Evolutionary conservation across 2,329 filamentous ascomycete species (phyloP), one percentile per base, ranked within the genome.

Genomic region (Aspergillus neoniger): DNA sequence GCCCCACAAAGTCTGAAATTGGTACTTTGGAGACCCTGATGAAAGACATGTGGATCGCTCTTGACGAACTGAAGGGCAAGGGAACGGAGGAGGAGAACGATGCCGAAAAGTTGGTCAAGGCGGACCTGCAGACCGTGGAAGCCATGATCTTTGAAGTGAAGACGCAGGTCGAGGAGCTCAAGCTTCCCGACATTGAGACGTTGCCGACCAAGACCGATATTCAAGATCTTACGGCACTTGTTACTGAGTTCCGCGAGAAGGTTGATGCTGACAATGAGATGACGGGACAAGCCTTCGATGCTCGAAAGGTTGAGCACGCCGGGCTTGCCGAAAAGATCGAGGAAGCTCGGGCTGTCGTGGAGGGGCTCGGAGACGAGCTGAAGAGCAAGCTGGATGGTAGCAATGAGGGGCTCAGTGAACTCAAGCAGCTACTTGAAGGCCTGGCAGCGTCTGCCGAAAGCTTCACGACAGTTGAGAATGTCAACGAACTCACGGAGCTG

Each of bases 61-160:
- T 97, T 19, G 91, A 96, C 56, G 92, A 96, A 72, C 83, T 89
- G 70, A 80, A 78, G 60, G 73, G 71, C 68, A 73, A 72, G 60
- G 70, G 76, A 68, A 70, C 81, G 60, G 77, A 80, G 58, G 77
- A 79, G 8, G 80, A 81, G n/a, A 79, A 81, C 2, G 75, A 77
- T 10, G 70, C 74, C 1, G 87, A 90, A 39, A 87, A 85, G 67
- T 84, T 94, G 23, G 90, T 88, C 53, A 96, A 96, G 78, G 86
- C 87, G 0, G 91, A 97, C 67, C 81, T 96, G 4, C 91, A 95
- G 64, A 86, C 91, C 1, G 85, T 98, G 7, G 91, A 92, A 65
- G 84, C 91, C 0, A 84, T 94, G 44, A 91, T 92, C 32, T 85
- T 91, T n/a, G 92, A 96, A 64, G 88, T 96, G 75, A 96, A 96